Evolutionary conservation across 192 early-diverging fungal species (phyloP).

Genomic region (Thamnidium elegans): DNA sequence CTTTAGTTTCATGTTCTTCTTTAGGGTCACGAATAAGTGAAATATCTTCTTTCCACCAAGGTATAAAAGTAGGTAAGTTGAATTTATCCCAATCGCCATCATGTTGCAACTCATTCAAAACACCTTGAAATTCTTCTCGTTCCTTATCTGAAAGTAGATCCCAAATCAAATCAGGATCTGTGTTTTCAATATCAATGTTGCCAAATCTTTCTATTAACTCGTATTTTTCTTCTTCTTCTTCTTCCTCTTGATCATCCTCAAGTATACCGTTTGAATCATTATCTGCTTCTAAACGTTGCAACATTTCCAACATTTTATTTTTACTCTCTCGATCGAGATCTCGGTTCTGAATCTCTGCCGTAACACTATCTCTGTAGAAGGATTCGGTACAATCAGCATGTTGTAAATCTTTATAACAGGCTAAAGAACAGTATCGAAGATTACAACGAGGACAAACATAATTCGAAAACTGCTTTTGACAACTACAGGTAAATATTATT

Average conservation of each 20-base stretch:
- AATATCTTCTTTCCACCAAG: constrained; percentile 11
- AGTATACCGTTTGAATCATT: constrained; percentile 30
- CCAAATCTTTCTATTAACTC: constrained; percentile 45
- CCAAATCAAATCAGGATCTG: constrained; percentile 48
- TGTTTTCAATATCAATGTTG: constrained; percentile 44
- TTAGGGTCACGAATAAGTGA: neutral
- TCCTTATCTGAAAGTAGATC: constrained; percentile 44
- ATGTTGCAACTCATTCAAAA: constrained; percentile 26
- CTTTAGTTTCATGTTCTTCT: neutral
- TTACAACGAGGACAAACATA: constrained; percentile 70
- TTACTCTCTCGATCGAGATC: constrained; percentile 41
- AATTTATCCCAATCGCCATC: constrained; percentile 8
- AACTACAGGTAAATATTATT: constrained; percentile 34
- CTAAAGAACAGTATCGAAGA: constrained; percentile 61
- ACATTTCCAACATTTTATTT: constrained; percentile 47
- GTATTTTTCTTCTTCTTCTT: constrained; percentile 38
- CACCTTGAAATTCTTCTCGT: constrained; percentile 46
- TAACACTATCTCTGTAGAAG: constrained; percentile 59
- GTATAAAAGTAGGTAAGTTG: neutral
- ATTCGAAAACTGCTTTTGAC: constrained; percentile 50
- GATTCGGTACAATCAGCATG: constrained; percentile 43
- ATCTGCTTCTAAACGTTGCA: constrained; percentile 45
- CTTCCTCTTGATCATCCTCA: constrained; percentile 23
- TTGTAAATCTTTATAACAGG: constrained; percentile 57
- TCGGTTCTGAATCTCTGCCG: constrained; percentile 49